Base-by-base conservation (phyloP, 768 basidiomycete genomes). In the Kwoniella europaea region DNA sequence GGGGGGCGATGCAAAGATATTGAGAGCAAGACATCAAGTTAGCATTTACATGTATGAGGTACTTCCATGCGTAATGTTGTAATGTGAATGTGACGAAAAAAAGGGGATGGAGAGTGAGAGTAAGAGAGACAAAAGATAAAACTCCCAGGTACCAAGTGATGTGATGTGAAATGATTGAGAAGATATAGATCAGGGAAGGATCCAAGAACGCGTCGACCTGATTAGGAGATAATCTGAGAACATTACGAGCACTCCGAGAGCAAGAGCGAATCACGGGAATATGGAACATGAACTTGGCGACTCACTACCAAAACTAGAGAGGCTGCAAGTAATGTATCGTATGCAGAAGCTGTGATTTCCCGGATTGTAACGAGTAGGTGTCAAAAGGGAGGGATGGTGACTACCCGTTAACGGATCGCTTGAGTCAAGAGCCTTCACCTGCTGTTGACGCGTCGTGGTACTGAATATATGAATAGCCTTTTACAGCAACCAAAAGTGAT, bases 151-250 rank as follows among this genome's bases (percentile, higher is more conserved):
- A 42, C 13, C 10, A 61, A 41, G 10, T 56, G 12, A 56, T 56
- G 24, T n/a, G 35, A 35, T 35, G 35, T 35, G 35, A 35, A 35
- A 35, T 35, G 35, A 35, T 4, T 35, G 35, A 35, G 35, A 35
- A 35, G 35, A 35, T 18, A 27, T 54, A 68, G 59, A 56, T 61
- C 50, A 55, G 56, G 67, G 52, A 67, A 59, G 15, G 16, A 12
- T 50, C 18, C 18, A 12, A 50, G 63, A 42, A 70, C 68, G 68
- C 68, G 68, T 70, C 68, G 68, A 65, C 68, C 68, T 50, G 68
- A 70, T 54, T 43, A 22, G 68, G 68, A 63, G 62, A 62, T 55
- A n/a, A 20, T 15, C 20, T 41, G 64, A 65, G 64, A 65, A 65
- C 64, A 65, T 65, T 65, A 65, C 46, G 46, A 50, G 46, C 18